Conservation (phyloP, 2,329 filamentous ascomycete genomes). For the Alternaria sp. region DNA sequence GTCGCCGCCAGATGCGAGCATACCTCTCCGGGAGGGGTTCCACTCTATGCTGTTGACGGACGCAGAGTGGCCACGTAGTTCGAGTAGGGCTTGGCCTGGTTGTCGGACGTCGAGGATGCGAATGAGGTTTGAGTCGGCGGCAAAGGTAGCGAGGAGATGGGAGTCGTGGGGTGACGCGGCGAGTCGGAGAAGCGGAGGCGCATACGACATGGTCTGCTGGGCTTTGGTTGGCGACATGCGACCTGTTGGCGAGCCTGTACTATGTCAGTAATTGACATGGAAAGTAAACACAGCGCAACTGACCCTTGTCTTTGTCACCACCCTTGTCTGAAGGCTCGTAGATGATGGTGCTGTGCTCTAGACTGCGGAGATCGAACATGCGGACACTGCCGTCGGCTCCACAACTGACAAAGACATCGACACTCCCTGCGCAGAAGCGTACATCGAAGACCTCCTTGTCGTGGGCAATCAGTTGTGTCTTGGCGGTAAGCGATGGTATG, state of each 20-base stretch:
- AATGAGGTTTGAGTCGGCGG: conserved; percentile 88
- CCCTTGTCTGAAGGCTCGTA: conserved; percentile 95
- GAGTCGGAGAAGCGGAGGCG: conserved; percentile 75
- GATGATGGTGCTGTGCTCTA: conserved; percentile 98
- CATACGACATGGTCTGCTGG: conserved; percentile 74
- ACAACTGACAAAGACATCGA: conserved; percentile 98
- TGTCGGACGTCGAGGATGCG: conserved; percentile 96
- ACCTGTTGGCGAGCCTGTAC: conserved; percentile 56
- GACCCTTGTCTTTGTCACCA: conserved; percentile 56
- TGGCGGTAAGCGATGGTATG: conserved; percentile 95
- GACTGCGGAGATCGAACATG: conserved; percentile 96
- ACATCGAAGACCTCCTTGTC: conserved; percentile 99
- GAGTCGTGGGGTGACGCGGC: conserved; percentile 94
- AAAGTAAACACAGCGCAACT: conserved; percentile 13
- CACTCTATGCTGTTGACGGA: conserved; percentile 94
- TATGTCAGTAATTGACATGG: conserved; percentile 14
- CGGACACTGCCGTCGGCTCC: conserved; percentile 96
- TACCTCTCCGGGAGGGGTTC: conserved; percentile 86
- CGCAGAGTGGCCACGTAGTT: conserved; percentile 87
- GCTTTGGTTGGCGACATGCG: conserved; percentile 75
- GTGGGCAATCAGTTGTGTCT: conserved; percentile 97
- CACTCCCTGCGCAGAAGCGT: conserved; percentile 94
- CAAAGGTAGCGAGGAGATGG: conserved; percentile 96
- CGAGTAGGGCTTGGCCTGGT: conserved; percentile 91
- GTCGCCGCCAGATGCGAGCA: conserved; percentile 89